A percentile compares a stretch with the other conserved stretches of the same genome.
Conservation (phyloP, 176 grass and related monocot genomes). For the Dendrocalamus sinicus region DNA sequence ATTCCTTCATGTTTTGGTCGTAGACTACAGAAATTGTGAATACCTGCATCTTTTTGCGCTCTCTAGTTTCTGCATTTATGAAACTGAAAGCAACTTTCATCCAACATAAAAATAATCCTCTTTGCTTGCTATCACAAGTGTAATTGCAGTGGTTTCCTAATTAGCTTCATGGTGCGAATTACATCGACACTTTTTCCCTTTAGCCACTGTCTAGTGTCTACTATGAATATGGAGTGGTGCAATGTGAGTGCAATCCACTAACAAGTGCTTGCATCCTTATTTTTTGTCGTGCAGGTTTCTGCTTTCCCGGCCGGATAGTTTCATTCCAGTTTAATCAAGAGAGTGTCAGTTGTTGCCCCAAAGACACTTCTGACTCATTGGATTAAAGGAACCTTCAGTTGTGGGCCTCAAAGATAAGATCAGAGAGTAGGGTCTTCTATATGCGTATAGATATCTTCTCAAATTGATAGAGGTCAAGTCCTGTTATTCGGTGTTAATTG, state of each 20-base stretch:
- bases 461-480: slow-evolving; percentile 9
- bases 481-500: slow-evolving; percentile 8
- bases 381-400: slow-evolving; percentile 72
- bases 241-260: slow-evolving; percentile 26
- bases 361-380: slow-evolving; percentile 84
- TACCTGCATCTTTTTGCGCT: background rate
- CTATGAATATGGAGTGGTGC: background rate
- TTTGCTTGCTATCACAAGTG: background rate
- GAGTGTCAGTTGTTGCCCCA: slow-evolving; percentile 78
- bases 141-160: background rate
- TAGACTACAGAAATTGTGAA: background rate
- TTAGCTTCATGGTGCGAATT: slow-evolving; percentile 12
- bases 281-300: slow-evolving; percentile 60
- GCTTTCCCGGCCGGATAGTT: slow-evolving; percentile 81
- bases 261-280: background rate
- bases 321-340: slow-evolving; percentile 68
- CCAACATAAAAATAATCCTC: background rate
- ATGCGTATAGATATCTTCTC: background rate
- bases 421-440: slow-evolving; percentile 62
- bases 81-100: background rate
- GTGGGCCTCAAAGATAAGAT: slow-evolving; percentile 69
- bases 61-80: background rate
- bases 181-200: background rate
- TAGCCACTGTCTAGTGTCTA: background rate
- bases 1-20: background rate